Evolutionary conservation across 768 basidiomycete species (phyloP).

Genomic region (Boletus huronensis): DNA sequence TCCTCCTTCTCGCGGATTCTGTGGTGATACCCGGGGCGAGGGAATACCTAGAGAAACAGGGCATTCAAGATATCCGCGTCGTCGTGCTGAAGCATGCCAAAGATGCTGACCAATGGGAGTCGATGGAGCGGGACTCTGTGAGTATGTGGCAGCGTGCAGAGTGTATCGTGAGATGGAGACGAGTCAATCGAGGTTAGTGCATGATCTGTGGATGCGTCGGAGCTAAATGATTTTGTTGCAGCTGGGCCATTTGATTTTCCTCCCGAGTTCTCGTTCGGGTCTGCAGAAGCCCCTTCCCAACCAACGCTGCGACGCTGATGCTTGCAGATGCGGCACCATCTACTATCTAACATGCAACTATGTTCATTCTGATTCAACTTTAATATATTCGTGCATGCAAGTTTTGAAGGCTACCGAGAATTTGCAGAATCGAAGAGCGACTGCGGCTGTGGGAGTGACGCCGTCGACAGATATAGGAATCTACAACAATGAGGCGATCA

Average conservation of each 20-base stretch:
- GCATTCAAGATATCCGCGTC: slow-evolving; percentile 8
- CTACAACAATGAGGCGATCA: background rate
- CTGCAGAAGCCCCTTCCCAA: background rate
- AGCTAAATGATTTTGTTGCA: background rate
- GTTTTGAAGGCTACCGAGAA: background rate
- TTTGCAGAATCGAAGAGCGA: background rate
- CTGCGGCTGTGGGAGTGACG: background rate
- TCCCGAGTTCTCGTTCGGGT: background rate
- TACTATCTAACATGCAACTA: background rate
- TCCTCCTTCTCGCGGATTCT: slow-evolving; percentile 10
- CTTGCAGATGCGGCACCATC: too few relatives aligned
- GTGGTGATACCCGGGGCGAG: slow-evolving; percentile 1
- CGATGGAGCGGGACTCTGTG: slow-evolving; percentile 3
- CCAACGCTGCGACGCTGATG: background rate
- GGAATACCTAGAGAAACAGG: slow-evolving; percentile 8
- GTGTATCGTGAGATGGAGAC: slow-evolving; percentile 12
- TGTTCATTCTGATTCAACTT: too few relatives aligned
- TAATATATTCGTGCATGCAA: background rate
- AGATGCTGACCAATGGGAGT: slow-evolving; percentile 15
- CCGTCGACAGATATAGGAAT: background rate
- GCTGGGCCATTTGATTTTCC: slow-evolving; percentile 15
- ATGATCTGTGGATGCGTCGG: too few relatives aligned
- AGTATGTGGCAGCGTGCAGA: slow-evolving; percentile 17
- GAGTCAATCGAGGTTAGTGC: slow-evolving; percentile 6
- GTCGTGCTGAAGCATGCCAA: slow-evolving; percentile 13